Percentiles rank a stretch among this genome's conserved stretches.
Conservation (phyloP, 257 asterid genomes). For the Prunella vulgaris region DNA sequence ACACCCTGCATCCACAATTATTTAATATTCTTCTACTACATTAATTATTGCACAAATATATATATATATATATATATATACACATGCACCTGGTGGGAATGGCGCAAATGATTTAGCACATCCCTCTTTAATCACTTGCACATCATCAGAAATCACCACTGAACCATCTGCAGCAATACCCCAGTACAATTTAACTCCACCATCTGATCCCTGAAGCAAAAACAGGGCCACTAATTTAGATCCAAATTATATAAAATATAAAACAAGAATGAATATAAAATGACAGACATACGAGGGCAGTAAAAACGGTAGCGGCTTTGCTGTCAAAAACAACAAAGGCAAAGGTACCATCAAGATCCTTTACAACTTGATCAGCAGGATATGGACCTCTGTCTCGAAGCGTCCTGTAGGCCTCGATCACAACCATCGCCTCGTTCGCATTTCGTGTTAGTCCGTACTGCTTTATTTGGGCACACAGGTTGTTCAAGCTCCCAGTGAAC, state of each 20-base stretch:
- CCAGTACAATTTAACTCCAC: constrained; percentile 76
- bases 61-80: no score
- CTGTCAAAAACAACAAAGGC: constrained; percentile 75
- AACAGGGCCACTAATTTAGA: no score
- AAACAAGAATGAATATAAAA: no score
- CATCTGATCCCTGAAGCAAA: constrained; percentile 60
- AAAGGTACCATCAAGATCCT: constrained; percentile 77
- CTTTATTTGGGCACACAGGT: constrained; percentile 54
- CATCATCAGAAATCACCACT: constrained; percentile 77
- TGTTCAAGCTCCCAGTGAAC: constrained; percentile 75
- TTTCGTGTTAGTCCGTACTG: constrained; percentile 64
- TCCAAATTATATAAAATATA: no score
- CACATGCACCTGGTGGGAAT: constrained; percentile 56
- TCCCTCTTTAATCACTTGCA: constrained; percentile 58
- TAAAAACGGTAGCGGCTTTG: constrained; percentile 61
- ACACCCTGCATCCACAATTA: constrained; percentile 42
- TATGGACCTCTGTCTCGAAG: constrained; percentile 83
- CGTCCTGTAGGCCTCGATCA: constrained; percentile 72
- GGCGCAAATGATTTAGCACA: constrained; percentile 89
- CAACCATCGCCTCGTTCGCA: constrained; percentile 77
- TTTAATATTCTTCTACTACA: no score
- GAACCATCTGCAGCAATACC: constrained; percentile 88
- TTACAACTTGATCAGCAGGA: constrained; percentile 84
- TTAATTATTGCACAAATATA: no score
- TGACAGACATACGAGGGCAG: constrained; percentile 64